Evolutionary conservation across 306 rosid species (phyloP).

Genomic region (Ziziphus jujuba): DNA sequence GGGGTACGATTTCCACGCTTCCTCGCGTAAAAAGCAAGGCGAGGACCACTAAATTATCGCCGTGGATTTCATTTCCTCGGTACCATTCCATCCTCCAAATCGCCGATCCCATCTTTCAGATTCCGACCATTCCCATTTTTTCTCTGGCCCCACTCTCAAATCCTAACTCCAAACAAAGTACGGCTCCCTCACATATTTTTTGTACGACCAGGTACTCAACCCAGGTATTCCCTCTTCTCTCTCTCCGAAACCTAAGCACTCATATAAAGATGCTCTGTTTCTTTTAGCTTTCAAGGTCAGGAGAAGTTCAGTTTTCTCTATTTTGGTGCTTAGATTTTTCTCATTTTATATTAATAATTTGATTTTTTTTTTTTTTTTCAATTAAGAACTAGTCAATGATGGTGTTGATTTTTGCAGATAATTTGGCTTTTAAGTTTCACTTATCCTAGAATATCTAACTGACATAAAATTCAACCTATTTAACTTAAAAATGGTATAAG

Average conservation of each 20-base stretch:
- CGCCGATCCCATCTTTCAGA: conserved; percentile 37
- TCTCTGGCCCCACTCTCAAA: not conserved
- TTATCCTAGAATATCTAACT: too few relatives aligned
- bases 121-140: conserved; percentile 22
- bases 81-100: conserved; percentile 23
- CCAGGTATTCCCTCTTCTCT: not conserved
- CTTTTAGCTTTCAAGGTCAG: not conserved
- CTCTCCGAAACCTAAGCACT: not conserved
- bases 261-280: not conserved
- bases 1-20: conserved; percentile 17
- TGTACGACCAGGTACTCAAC: conserved; percentile 8
- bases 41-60: conserved; percentile 40
- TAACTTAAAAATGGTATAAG: too few relatives aligned
- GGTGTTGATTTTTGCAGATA: too few relatives aligned
- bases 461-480: too few relatives aligned
- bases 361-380: too few relatives aligned
- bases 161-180: not conserved
- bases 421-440: too few relatives aligned
- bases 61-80: conserved; percentile 58
- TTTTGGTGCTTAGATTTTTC: too few relatives aligned
- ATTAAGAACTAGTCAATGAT: too few relatives aligned
- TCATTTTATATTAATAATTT: too few relatives aligned
- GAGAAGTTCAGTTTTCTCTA: not conserved
- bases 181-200: not conserved
- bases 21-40: conserved; percentile 9